These are phyloP conservation scores for Tuber calosporum DNA, from an alignment of 495 filamentous ascomycete species.

Conservation along the genomic window DNA sequence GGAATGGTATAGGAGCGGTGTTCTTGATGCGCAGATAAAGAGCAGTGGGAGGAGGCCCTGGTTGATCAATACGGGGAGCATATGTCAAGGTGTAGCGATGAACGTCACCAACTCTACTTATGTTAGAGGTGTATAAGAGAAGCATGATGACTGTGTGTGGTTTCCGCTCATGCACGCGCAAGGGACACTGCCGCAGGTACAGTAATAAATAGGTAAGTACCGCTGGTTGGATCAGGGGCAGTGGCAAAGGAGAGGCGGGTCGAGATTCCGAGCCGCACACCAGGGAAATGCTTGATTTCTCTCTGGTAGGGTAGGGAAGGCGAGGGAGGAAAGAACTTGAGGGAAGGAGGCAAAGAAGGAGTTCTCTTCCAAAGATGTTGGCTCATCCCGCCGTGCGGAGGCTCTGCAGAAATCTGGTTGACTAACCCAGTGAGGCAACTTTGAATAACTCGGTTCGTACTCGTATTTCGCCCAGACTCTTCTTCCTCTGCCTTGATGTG, in stretches of 20 bases:
- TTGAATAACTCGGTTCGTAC: not conserved
- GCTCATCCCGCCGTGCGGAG: not conserved
- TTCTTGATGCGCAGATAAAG: constrained; percentile 85
- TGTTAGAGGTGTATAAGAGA: constrained; percentile 78
- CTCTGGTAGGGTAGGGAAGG: not conserved
- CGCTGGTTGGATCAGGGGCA: not conserved
- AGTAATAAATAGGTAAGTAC: not conserved
- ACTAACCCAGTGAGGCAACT: not conserved
- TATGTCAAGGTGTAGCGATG: constrained; percentile 89
- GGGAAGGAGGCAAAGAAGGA: not conserved
- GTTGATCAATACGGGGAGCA: constrained; percentile 76
- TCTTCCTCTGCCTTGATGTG: not conserved
- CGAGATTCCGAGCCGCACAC: not conserved
- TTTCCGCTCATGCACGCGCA: not conserved
- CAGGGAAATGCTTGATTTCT: not conserved
- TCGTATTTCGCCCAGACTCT: not conserved
- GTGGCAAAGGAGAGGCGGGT: not conserved
- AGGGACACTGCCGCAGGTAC: not conserved
- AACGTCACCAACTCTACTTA: constrained; percentile 86
- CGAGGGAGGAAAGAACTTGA: not conserved
- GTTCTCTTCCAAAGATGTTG: not conserved
- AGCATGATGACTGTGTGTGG: constrained; percentile 55
- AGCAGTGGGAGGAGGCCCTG: constrained; percentile 69
- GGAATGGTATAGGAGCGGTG: constrained; percentile 77
- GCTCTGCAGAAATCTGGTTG: not conserved